These are phyloP conservation scores for Alloascoidea africana DNA, from an alignment of 805 yeast species.

Conservation along the genomic window DNA sequence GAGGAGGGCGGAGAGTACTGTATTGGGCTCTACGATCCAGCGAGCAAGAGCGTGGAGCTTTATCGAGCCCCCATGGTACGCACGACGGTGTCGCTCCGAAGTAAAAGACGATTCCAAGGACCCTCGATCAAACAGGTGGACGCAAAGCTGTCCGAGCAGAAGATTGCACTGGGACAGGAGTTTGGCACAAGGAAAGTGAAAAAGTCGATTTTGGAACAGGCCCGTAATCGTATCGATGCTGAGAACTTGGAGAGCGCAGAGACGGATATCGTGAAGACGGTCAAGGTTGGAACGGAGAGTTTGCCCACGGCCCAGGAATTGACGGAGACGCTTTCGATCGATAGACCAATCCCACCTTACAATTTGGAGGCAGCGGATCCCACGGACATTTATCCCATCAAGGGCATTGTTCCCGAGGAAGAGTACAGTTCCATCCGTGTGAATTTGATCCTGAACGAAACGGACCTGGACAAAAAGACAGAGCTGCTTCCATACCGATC, in stretches of 20 bases:
- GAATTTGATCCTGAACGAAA: slow-evolving; percentile 35
- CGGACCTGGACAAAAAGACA: slow-evolving; percentile 30
- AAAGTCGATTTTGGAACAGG: slow-evolving; percentile 69
- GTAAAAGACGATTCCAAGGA: slow-evolving; percentile 38
- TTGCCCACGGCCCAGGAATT: slow-evolving; percentile 62
- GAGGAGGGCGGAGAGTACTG: slow-evolving; percentile 37
- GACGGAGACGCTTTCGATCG: slow-evolving; percentile 37
- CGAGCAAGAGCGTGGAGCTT: slow-evolving; percentile 46
- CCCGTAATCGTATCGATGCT: slow-evolving; percentile 76
- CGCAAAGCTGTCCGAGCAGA: slow-evolving; percentile 34
- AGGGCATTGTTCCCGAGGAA: slow-evolving; percentile 49
- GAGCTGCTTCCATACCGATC: slow-evolving; percentile 48
- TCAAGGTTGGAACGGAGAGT: slow-evolving; percentile 49
- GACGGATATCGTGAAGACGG: slow-evolving; percentile 68
- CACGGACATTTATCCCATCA: slow-evolving; percentile 69
- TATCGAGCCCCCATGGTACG: slow-evolving; percentile 48
- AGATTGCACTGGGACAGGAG: slow-evolving; percentile 84
- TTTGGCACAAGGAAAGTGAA: slow-evolving; percentile 96
- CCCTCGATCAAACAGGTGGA: slow-evolving; percentile 47
- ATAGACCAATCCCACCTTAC: slow-evolving; percentile 74
- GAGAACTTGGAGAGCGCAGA: slow-evolving; percentile 63
- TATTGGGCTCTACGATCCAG: slow-evolving; percentile 65
- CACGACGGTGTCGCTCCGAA: slow-evolving; percentile 47
- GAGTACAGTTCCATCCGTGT: slow-evolving; percentile 55
- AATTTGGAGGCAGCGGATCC: slow-evolving; percentile 68